These are phyloP conservation scores for Phytophthora syringae DNA, from an alignment of 352 stramenopile genomes.

Conservation along the genomic window DNA sequence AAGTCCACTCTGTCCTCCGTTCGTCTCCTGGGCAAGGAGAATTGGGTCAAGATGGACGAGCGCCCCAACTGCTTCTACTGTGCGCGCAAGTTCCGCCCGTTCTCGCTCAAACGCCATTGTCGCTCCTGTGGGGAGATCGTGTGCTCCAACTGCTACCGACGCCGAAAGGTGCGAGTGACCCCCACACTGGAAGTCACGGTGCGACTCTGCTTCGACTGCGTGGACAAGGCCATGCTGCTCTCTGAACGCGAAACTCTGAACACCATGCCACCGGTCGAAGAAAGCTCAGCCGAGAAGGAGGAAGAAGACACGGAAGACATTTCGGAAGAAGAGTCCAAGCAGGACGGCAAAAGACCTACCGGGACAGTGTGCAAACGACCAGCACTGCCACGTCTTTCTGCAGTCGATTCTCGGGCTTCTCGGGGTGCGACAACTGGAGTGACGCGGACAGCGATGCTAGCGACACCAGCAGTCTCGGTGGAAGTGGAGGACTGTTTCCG, in stretches of 20 bases:
- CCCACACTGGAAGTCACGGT: conserved; percentile 44
- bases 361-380: conserved; percentile 44
- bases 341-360: conserved; percentile 28
- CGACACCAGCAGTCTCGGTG: conserved; percentile 37
- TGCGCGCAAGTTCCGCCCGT: conserved; percentile 74
- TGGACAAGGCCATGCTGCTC: conserved; percentile 68
- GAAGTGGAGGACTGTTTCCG: conserved; percentile 21
- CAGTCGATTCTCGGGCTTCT: conserved; percentile 54
- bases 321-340: conserved; percentile 17
- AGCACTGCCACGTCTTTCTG: conserved; percentile 45
- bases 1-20: conserved; percentile 56
- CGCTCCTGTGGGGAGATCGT: conserved; percentile 82
- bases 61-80: conserved; percentile 83
- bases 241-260: conserved; percentile 24
- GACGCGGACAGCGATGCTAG: conserved; percentile 44
- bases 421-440: conserved; percentile 38
- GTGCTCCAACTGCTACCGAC: conserved; percentile 74
- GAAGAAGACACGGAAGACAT: conserved; percentile 16
- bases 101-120: conserved; percentile 83
- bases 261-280: conserved; percentile 14
- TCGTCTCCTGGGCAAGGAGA: conserved; percentile 60
- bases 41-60: conserved; percentile 79
- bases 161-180: conserved; percentile 56
- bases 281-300: conserved; percentile 10
- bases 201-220: conserved; percentile 81